Conservation (phyloP, 2,329 filamentous ascomycete species). For the Whalleya microplaca region DNA sequence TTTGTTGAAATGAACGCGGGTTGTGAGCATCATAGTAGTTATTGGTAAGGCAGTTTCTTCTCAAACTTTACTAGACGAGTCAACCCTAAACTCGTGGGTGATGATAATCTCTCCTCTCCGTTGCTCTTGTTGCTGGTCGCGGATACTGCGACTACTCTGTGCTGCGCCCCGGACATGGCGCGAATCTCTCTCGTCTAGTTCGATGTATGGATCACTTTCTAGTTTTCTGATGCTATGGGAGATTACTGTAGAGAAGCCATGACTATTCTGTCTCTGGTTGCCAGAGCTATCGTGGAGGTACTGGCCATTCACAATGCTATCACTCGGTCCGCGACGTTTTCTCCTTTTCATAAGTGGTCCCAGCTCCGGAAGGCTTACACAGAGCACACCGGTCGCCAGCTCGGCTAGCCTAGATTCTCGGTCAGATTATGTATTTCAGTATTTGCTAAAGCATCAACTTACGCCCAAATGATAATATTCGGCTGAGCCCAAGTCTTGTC, state of each 20-base stretch:
- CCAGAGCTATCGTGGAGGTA: background rate
- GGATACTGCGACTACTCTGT: background rate
- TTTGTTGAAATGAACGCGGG: no score
- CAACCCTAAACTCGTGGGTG: constrained; percentile 7
- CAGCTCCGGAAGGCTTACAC: constrained; percentile 24
- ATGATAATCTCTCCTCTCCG: background rate
- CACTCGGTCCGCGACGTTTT: constrained; percentile 1
- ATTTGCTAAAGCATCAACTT: background rate
- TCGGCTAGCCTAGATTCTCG: constrained; percentile 12
- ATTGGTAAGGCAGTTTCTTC: no score
- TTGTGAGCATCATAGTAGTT: no score
- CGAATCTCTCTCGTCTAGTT: background rate
- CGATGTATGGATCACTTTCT: constrained; percentile 5
- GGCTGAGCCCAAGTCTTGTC: constrained; percentile 21
- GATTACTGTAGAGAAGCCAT: constrained; percentile 1
- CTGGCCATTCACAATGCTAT: constrained; percentile 2
- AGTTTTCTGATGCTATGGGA: constrained; percentile 1
- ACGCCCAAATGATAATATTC: constrained; percentile 23
- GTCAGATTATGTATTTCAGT: background rate
- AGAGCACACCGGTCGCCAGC: constrained; percentile 18
- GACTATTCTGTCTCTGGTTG: background rate
- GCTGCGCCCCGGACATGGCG: background rate
- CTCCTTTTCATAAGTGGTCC: constrained; percentile 7
- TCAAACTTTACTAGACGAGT: no score
- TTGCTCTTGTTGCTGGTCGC: background rate